Conservation (phyloP, 2,329 filamentous ascomycete species). For the Bipolaris cookei region DNA sequence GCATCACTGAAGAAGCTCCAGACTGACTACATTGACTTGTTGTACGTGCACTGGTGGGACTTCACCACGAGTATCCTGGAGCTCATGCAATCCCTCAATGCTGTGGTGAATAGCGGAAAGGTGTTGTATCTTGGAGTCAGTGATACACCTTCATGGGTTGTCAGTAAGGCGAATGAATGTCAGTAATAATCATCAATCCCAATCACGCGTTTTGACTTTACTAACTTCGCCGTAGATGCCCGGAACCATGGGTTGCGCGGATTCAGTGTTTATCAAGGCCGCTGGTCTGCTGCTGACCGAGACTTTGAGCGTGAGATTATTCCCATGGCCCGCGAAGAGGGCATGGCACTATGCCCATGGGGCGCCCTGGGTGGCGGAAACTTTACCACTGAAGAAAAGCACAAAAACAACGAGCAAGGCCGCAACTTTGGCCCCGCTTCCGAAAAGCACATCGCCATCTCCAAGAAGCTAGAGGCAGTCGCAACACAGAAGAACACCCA, state of each 20-base stretch:
- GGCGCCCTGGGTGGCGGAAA: slow-evolving; percentile 59
- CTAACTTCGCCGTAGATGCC: slow-evolving; percentile 56
- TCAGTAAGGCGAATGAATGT: slow-evolving; percentile 56
- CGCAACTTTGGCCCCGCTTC: slow-evolving; percentile 49
- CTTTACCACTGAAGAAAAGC: slow-evolving; percentile 48
- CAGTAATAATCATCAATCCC: slow-evolving; percentile 14
- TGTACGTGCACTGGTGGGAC: slow-evolving; percentile 54
- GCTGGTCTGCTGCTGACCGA: slow-evolving; percentile 65
- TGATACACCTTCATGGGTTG: slow-evolving; percentile 52
- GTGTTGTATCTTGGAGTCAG: slow-evolving; percentile 50
- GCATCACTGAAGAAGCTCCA: slow-evolving; percentile 52
- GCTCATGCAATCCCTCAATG: slow-evolving; percentile 49
- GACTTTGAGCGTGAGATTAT: slow-evolving; percentile 75
- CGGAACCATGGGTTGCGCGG: slow-evolving; percentile 71
- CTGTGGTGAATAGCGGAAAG: slow-evolving; percentile 45
- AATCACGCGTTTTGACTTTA: neutral
- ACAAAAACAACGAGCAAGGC: slow-evolving; percentile 40
- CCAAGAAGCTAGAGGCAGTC: slow-evolving; percentile 65
- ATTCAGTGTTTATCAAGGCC: slow-evolving; percentile 73
- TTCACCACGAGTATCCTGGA: slow-evolving; percentile 47
- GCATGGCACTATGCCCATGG: slow-evolving; percentile 67
- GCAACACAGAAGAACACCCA: slow-evolving; percentile 62
- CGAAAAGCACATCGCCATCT: slow-evolving; percentile 60
- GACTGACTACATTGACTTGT: slow-evolving; percentile 50
- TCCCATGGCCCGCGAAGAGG: slow-evolving; percentile 67